Evolutionary conservation across 768 basidiomycete genomes (phyloP).

Genomic region (Psilocybe cubensis): DNA sequence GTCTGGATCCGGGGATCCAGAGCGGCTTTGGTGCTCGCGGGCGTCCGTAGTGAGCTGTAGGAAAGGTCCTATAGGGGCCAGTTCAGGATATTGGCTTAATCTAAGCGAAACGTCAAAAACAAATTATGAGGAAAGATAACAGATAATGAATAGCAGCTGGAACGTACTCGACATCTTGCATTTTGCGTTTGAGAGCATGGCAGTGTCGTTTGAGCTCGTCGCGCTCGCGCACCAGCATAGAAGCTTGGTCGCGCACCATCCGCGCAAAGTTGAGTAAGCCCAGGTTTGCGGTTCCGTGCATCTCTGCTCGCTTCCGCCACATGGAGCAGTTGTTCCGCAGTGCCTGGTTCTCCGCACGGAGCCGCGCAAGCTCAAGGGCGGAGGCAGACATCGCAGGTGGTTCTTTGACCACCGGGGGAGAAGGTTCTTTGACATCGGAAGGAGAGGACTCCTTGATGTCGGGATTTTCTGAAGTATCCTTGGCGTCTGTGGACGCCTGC

Average conservation of each 20-base stretch:
- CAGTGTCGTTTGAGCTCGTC: slow-evolving; percentile 35
- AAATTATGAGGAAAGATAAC: not conserved
- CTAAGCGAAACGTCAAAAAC: not conserved
- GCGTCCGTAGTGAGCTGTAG: not conserved
- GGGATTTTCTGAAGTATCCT: slow-evolving; percentile 7
- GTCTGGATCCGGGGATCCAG: slow-evolving; percentile 12
- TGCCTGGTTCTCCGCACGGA: slow-evolving; percentile 46
- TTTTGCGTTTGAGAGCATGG: slow-evolving; percentile 30
- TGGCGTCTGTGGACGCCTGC: slow-evolving; percentile 11
- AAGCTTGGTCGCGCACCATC: slow-evolving; percentile 42
- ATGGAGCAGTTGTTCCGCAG: slow-evolving; percentile 44
- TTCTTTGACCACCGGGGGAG: not conserved
- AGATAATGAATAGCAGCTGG: not conserved
- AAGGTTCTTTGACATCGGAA: not conserved
- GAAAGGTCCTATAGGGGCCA: not conserved
- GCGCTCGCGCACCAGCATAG: slow-evolving; percentile 40
- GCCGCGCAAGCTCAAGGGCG: slow-evolving; percentile 38
- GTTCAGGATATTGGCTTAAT: slow-evolving; percentile 13
- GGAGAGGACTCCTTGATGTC: not conserved
- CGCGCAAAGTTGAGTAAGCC: slow-evolving; percentile 48
- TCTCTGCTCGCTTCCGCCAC: slow-evolving; percentile 54
- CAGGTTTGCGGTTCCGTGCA: slow-evolving; percentile 50
- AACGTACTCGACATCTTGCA: slow-evolving; percentile 27
- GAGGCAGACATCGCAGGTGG: slow-evolving; percentile 4
- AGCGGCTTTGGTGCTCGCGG: not conserved